phyloP scores from a whole-genome alignment of 148 eudicot genomes.

The Nyssa sinensis region DNA sequence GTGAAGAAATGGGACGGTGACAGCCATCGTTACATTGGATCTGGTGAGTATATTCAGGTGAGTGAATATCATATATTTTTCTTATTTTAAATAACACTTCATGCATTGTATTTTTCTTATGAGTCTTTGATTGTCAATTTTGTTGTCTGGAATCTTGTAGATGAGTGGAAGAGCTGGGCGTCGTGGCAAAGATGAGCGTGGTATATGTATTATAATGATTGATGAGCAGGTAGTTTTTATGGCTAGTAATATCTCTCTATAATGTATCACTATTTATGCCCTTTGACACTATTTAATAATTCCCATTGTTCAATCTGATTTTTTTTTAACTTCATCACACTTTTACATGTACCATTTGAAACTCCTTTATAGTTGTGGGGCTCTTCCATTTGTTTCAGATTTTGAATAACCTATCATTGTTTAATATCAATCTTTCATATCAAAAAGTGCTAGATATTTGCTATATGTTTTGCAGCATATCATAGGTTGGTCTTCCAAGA shows the following conservation, averaged over 20 bases:
- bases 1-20: constrained; percentile 99
- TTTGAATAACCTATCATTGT: too few relatives aligned
- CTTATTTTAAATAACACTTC: neutral
- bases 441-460: too few relatives aligned
- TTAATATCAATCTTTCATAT: too few relatives aligned
- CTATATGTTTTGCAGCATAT: neutral
- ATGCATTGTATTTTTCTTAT: too few relatives aligned
- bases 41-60: constrained; percentile 99
- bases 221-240: constrained; percentile 75
- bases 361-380: too few relatives aligned
- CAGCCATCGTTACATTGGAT: constrained; percentile 86
- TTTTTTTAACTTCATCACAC: neutral
- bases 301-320: neutral
- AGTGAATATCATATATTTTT: constrained; percentile 25
- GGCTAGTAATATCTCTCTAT: neutral
- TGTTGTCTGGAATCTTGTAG: constrained; percentile 33
- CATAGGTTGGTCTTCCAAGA: neutral
- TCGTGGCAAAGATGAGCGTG: constrained; percentile 99
- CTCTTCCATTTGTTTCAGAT: neutral
- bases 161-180: constrained; percentile 99
- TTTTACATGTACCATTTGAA: neutral
- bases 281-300: too few relatives aligned
- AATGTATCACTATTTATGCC: neutral
- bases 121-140: constrained; percentile 6
- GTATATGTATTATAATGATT: constrained; percentile 95